Percentiles rank a stretch among this genome's conserved stretches.
phyloP scores from a whole-genome alignment of 805 yeast genomes.

The Komagataella ulmi region DNA sequence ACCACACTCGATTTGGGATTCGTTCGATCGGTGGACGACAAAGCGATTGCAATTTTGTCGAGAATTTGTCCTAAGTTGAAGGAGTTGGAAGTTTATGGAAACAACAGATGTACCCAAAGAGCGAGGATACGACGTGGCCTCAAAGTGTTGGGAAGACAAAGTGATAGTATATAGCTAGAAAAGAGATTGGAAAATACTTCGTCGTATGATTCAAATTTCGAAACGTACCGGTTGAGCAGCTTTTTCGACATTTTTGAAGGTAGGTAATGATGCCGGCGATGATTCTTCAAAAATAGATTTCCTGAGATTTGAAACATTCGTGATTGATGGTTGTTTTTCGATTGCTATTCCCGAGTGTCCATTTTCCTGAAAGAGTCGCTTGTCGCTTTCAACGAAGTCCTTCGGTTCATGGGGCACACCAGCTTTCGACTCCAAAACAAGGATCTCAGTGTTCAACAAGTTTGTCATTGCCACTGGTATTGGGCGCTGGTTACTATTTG shows the following conservation, averaged over 20 bases:
- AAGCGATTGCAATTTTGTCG: constrained; percentile 41
- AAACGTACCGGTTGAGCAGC: constrained; percentile 28
- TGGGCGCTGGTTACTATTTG: constrained; percentile 8
- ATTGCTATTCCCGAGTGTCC: constrained; percentile 22
- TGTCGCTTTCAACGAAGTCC: constrained; percentile 16
- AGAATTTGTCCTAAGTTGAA: constrained; percentile 47
- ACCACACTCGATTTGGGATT: constrained; percentile 69
- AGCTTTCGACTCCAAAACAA: not conserved
- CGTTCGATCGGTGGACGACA: constrained; percentile 64
- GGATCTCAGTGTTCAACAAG: not conserved
- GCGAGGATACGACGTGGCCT: constrained; percentile 41
- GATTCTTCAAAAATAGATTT: constrained; percentile 7
- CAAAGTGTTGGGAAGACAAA: constrained; percentile 62
- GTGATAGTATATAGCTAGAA: constrained; percentile 32
- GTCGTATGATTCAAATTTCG: not conserved
- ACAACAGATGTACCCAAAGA: constrained; percentile 48
- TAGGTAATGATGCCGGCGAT: constrained; percentile 30
- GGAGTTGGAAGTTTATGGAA: constrained; percentile 71
- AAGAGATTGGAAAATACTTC: not conserved
- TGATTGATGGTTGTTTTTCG: constrained; percentile 28
- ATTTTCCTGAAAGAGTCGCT: constrained; percentile 14
- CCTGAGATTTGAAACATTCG: constrained; percentile 21
- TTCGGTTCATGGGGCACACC: not conserved
- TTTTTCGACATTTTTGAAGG: constrained; percentile 52
- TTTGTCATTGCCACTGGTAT: not conserved